Conservation (phyloP, 2,329 filamentous ascomycete genomes). For the Polytolypa hystricis region DNA sequence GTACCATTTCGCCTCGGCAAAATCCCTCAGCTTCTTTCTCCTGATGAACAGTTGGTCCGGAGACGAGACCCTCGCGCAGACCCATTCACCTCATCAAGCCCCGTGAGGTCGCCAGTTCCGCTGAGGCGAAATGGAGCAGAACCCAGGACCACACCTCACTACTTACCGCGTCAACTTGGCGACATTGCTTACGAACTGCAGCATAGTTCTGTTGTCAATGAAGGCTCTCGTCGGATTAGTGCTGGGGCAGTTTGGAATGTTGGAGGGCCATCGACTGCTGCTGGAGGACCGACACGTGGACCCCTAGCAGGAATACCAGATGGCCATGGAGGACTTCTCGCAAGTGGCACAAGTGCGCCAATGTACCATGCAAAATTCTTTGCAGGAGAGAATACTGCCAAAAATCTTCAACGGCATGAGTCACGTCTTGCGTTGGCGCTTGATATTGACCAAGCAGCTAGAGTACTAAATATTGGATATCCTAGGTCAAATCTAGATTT, state of each 20-base stretch:
- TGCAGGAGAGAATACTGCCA: slow-evolving; percentile 39
- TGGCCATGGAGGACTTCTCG: slow-evolving; percentile 53
- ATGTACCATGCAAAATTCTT: slow-evolving; percentile 48
- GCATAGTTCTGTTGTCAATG: slow-evolving; percentile 6
- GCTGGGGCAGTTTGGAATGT: slow-evolving; percentile 65
- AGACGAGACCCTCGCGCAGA: slow-evolving; percentile 36
- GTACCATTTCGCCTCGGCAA: slow-evolving; percentile 45
- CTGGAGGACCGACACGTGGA: not conserved
- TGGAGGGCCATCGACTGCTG: slow-evolving; percentile 50
- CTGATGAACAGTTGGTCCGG: slow-evolving; percentile 37
- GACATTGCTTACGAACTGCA: slow-evolving; percentile 13
- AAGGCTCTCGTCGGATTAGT: slow-evolving; percentile 43
- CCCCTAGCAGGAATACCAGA: slow-evolving; percentile 41
- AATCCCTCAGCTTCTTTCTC: slow-evolving; percentile 33
- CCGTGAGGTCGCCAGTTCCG: not conserved
- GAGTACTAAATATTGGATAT: slow-evolving; percentile 50
- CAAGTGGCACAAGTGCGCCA: slow-evolving; percentile 62
- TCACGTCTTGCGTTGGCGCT: slow-evolving; percentile 68
- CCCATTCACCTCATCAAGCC: slow-evolving; percentile 35
- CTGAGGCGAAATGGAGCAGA: slow-evolving; percentile 7
- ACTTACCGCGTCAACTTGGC: slow-evolving; percentile 26
- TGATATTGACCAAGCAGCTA: slow-evolving; percentile 59
- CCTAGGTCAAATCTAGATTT: not conserved
- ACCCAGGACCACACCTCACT: slow-evolving; percentile 17
- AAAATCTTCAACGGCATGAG: slow-evolving; percentile 59